Conservation (phyloP, 139 green algal genomes). For the Chlamydomonas eustigma region DNA sequence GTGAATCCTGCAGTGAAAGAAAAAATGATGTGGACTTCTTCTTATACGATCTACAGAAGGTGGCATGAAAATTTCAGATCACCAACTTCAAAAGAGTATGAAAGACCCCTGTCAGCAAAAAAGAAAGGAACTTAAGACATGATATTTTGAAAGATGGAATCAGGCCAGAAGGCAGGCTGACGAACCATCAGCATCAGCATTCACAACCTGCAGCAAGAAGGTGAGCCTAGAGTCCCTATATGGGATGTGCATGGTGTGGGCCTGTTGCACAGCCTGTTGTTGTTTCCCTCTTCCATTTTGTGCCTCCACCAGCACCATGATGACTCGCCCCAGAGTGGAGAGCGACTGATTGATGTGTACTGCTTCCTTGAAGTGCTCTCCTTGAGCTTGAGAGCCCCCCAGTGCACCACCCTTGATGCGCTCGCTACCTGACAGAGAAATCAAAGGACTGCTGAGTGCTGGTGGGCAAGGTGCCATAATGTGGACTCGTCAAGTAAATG, state of each 20-base stretch:
- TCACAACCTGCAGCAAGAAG: slow-evolving; percentile 82
- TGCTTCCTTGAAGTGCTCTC: slow-evolving; percentile 86
- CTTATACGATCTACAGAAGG: no score
- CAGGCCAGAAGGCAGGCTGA: no score
- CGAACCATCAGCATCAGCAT: slow-evolving; percentile 16
- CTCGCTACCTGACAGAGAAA: slow-evolving; percentile 71
- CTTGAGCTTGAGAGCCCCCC: slow-evolving; percentile 63
- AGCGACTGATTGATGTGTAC: slow-evolving; percentile 93
- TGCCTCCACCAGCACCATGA: slow-evolving; percentile 75
- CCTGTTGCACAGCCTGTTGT: no score
- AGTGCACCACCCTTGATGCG: slow-evolving; percentile 48
- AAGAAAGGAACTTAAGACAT: no score
- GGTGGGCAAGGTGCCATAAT: not conserved
- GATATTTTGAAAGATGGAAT: no score
- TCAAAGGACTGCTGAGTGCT: not conserved
- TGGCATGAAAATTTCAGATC: no score
- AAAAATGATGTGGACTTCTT: no score
- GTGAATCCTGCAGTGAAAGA: slow-evolving; percentile 72
- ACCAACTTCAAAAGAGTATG: no score
- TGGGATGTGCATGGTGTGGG: slow-evolving; percentile 87
- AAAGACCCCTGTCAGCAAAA: no score
- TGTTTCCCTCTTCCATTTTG: slow-evolving; percentile 39
- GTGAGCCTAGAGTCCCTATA: slow-evolving; percentile 96
- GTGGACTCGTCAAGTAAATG: no score
- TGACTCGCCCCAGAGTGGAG: slow-evolving; percentile 88